Conservation (phyloP, 2,329 filamentous ascomycete species). For the Exophiala viscosa region DNA sequence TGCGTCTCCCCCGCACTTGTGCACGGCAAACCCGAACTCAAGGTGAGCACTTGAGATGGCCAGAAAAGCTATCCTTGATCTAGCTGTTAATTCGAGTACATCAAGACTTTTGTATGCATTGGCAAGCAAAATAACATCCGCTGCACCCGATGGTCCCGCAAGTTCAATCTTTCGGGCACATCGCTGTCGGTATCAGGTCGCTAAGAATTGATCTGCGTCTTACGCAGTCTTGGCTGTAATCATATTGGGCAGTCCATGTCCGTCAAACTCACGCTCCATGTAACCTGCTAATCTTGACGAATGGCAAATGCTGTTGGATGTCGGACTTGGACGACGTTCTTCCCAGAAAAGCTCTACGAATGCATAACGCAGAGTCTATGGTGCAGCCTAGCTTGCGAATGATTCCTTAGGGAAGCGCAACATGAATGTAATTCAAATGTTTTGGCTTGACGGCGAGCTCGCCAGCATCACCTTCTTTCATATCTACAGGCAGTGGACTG, state of each 20-base stretch:
- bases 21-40: too few relatives aligned
- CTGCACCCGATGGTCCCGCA: too few relatives aligned
- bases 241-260: background rate
- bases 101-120: too few relatives aligned
- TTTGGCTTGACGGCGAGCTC: background rate
- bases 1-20: too few relatives aligned
- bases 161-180: too few relatives aligned
- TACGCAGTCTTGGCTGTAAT: too few relatives aligned
- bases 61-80: too few relatives aligned
- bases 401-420: background rate
- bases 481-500: background rate
- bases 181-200: too few relatives aligned
- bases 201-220: too few relatives aligned
- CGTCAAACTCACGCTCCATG: background rate
- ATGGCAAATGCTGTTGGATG: background rate
- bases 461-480: background rate
- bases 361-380: background rate
- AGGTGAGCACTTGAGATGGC: too few relatives aligned
- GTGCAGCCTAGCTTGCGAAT: background rate
- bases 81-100: too few relatives aligned
- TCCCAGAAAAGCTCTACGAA: background rate
- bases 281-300: conserved; percentile 18
- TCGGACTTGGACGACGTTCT: conserved; percentile 13
- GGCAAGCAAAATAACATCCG: too few relatives aligned
- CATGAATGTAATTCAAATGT: conserved; percentile 1